Evolutionary conservation across 176 grass and related monocot species (phyloP).

Genomic region (Oropetium thomaeum): DNA sequence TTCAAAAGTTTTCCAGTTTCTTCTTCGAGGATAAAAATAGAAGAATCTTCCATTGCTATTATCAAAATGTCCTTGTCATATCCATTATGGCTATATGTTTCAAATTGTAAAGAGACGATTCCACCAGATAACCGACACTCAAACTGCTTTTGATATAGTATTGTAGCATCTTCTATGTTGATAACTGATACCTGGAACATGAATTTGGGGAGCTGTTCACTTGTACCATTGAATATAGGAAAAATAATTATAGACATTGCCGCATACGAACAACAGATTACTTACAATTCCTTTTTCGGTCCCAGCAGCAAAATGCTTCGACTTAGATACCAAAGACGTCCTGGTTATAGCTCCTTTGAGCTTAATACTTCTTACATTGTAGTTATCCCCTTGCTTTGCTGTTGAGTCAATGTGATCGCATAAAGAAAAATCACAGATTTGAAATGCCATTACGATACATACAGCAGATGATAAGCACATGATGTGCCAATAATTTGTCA

Average conservation of each 20-base stretch:
- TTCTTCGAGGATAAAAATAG: slow-evolving; percentile 68
- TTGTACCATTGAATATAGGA: not conserved
- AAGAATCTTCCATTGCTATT: slow-evolving; percentile 78
- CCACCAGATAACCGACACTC: slow-evolving; percentile 70
- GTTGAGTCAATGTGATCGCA: slow-evolving; percentile 10
- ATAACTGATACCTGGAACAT: slow-evolving; percentile 77
- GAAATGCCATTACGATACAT: not conserved
- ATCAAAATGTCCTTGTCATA: slow-evolving; percentile 71
- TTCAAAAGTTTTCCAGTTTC: slow-evolving; percentile 74
- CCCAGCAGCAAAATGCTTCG: slow-evolving; percentile 70
- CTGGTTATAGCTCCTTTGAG: slow-evolving; percentile 70
- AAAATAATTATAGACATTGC: not conserved
- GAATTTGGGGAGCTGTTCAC: slow-evolving; percentile 1
- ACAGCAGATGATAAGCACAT: slow-evolving; percentile 4
- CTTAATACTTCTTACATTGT: slow-evolving; percentile 56
- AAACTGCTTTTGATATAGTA: slow-evolving; percentile 91
- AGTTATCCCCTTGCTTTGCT: slow-evolving; percentile 85
- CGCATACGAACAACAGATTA: slow-evolving; percentile 6
- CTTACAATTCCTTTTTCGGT: slow-evolving; percentile 95
- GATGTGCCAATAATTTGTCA: not conserved
- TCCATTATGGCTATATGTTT: slow-evolving; percentile 62
- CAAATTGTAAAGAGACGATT: slow-evolving; percentile 81
- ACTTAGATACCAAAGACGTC: slow-evolving; percentile 53
- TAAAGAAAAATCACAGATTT: slow-evolving; percentile 12
- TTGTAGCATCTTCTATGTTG: slow-evolving; percentile 55